Conservation (phyloP, 805 yeast species). For the Candida fluviatilis region DNA sequence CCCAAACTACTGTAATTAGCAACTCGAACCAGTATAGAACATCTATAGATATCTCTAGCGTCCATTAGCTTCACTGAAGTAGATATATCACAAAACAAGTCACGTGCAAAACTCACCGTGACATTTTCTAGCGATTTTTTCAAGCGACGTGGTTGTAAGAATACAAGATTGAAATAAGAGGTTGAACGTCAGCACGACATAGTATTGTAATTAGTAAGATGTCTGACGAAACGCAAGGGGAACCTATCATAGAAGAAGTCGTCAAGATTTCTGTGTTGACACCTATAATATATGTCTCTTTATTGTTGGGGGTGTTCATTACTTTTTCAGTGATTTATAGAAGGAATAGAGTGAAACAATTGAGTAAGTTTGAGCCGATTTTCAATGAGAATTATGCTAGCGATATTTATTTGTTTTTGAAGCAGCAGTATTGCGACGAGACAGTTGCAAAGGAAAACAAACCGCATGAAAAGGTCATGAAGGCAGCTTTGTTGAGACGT, state of each 20-base stretch:
- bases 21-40: no score
- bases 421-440: constrained; percentile 42
- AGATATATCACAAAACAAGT: background rate
- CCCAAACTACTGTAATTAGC: no score
- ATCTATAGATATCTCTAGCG: no score
- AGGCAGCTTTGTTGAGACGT: constrained; percentile 52
- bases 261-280: constrained; percentile 45
- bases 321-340: constrained; percentile 70
- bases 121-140: no score
- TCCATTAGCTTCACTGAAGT: background rate
- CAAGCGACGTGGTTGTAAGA: background rate
- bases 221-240: constrained; percentile 4
- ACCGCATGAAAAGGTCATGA: constrained; percentile 74
- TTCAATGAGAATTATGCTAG: constrained; percentile 66
- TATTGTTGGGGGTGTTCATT: constrained; percentile 61
- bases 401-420: constrained; percentile 59
- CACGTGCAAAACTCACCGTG: background rate
- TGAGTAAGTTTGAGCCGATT: constrained; percentile 64
- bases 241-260: constrained; percentile 9
- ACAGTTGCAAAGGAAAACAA: constrained; percentile 34
- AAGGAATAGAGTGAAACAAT: constrained; percentile 46
- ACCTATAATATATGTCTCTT: constrained; percentile 71
- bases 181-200: no score
- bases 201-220: background rate
- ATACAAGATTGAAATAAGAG: no score